Base-by-base conservation (phyloP, 1,139 yeast species). In the Magnusiomyces tetraspermus region DNA sequence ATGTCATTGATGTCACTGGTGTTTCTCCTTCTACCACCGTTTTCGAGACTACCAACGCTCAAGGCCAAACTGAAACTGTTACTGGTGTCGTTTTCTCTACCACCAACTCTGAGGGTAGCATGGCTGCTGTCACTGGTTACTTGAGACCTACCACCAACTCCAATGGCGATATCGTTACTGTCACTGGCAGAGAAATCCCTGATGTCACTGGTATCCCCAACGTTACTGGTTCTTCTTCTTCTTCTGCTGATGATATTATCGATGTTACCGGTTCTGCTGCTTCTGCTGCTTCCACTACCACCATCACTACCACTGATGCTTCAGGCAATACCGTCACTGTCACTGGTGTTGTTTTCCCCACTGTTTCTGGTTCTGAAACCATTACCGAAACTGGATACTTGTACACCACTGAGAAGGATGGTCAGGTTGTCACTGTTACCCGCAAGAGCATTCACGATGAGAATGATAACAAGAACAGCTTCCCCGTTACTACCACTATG, bases 251-350 rank as follows among this genome's bases (percentile, higher is more conserved):
- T 23, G 13, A 24, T 23, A 15, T 36, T 46, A 43, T 22, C 33
- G 43, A 24, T n/a, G 23, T 43, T 33, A 43, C 43, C 5, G 24
- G 22, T 36, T 33, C 15, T 17, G 30, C 46, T 33, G 6, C 30
- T 40, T 21, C 24, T 26, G 13, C 24, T 10, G 11, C 19, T n/a
- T 11, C 46, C 19, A 46, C 42, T 8, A 46, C 49, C 21, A 45
- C 48, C 11, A 36, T 46, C 30, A 37, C 15, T 13, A 37, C 49
- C 36, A 46, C 49, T 36, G 49, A 33, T 22, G 30, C 42, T 17
- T 19, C 8, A 13, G 49, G 49, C n/a, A n/a, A 33, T 10, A 8
- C 41, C 10, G 49, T 21, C 2, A 22, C 49, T n/a, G 49, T 46
- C 21, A 46, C 49, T 22, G 49, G 33, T 22, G 49, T 46, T 36